These are phyloP conservation scores for Carpinus fangiana DNA, from an alignment of 306 rosid species.

Conservation along the genomic window DNA sequence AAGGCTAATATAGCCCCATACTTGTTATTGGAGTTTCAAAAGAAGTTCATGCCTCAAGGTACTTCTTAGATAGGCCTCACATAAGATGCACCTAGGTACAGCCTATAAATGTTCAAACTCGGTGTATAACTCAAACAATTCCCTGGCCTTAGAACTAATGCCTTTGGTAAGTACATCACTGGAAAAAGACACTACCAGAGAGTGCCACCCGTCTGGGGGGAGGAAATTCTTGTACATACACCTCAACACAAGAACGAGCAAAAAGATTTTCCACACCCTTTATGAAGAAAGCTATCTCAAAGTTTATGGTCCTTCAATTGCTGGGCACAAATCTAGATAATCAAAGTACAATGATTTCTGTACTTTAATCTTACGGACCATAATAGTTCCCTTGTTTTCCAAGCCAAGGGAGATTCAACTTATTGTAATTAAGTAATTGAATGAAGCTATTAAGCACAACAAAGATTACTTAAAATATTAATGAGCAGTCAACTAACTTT, in stretches of 20 bases:
- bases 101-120: not conserved
- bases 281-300: not conserved
- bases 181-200: not conserved
- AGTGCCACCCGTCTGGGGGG: not conserved
- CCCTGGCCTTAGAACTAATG: not conserved
- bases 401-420: not conserved
- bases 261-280: not conserved
- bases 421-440: constrained; percentile 1
- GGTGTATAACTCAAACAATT: not conserved
- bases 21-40: not conserved
- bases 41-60: not conserved
- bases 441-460: constrained; percentile 12
- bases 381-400: not conserved
- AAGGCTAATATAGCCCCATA: not conserved
- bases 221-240: not conserved
- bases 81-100: not conserved
- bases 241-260: not conserved
- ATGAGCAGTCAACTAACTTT: constrained; percentile 20
- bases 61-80: not conserved
- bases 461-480: constrained; percentile 13
- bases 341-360: not conserved
- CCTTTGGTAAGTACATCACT: not conserved
- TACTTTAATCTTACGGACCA: not conserved
- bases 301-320: not conserved
- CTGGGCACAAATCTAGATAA: not conserved